Percentiles rank a stretch among this genome's conserved stretches.
phyloP scores from a whole-genome alignment of 2,329 filamentous ascomycete genomes.

The Ascochyta fabae region DNA sequence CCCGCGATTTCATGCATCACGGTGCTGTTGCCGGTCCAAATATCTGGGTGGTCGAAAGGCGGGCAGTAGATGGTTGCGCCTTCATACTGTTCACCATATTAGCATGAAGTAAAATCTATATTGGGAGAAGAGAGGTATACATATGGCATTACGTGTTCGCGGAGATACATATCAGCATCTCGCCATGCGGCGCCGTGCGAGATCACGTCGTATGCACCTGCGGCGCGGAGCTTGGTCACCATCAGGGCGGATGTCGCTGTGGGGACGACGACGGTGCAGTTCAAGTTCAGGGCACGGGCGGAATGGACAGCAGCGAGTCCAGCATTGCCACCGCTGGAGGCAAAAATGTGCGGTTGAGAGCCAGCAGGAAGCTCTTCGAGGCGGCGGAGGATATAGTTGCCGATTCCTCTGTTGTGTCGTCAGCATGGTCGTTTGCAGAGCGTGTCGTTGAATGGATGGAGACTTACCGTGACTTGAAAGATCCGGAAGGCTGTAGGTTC shows the following conservation, averaged over 20 bases:
- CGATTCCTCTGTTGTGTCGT: constrained; percentile 61
- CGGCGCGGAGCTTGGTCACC: constrained; percentile 71
- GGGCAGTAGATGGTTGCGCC: constrained; percentile 65
- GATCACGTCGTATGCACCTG: constrained; percentile 71
- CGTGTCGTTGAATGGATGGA: neutral
- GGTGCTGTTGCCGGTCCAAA: constrained; percentile 70
- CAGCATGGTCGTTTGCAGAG: constrained; percentile 5
- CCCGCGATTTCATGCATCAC: constrained; percentile 61
- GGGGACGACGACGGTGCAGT: constrained; percentile 79
- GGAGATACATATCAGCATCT: constrained; percentile 72
- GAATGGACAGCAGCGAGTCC: constrained; percentile 82
- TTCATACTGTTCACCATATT: constrained; percentile 37
- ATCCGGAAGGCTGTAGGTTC: constrained; percentile 81
- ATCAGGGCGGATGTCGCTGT: constrained; percentile 69
- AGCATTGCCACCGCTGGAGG: constrained; percentile 81
- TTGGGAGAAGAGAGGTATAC: constrained; percentile 22
- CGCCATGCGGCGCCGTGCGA: constrained; percentile 71
- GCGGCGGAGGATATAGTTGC: constrained; percentile 69
- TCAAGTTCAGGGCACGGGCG: constrained; percentile 67
- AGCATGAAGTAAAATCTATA: neutral
- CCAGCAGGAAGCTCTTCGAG: constrained; percentile 48
- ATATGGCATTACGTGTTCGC: constrained; percentile 60
- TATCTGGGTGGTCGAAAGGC: constrained; percentile 71
- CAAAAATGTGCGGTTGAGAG: constrained; percentile 72
- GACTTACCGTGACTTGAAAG: constrained; percentile 73